phyloP scores from a whole-genome alignment of 2,329 filamentous ascomycete genomes.

The Venturia aucupariae region DNA sequence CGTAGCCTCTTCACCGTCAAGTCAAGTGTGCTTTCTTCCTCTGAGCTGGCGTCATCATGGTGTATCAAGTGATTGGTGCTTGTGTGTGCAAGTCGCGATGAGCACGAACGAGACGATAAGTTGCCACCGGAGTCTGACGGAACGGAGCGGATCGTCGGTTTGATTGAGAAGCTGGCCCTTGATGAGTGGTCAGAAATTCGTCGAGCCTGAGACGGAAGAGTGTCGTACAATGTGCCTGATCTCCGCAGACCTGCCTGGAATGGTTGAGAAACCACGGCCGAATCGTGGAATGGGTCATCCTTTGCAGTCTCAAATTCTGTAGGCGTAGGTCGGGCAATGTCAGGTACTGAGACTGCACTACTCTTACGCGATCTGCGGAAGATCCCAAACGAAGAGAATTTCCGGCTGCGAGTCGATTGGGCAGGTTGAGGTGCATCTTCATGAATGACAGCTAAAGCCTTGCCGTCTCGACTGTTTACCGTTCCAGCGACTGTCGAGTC shows the following conservation, averaged over 20 bases:
- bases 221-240: neutral
- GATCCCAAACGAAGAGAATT: conserved; percentile 1
- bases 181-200: neutral
- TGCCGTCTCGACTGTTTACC: neutral
- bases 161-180: neutral
- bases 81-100: neutral
- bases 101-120: neutral
- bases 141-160: conserved; percentile 29
- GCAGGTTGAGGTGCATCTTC: conserved; percentile 6
- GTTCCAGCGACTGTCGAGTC: conserved; percentile 52
- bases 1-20: neutral
- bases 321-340: neutral
- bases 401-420: conserved; percentile 1
- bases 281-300: neutral
- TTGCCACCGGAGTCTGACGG: conserved; percentile 20
- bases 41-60: conserved; percentile 1
- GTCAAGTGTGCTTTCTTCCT: neutral
- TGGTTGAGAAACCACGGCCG: neutral
- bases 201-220: conserved; percentile 3
- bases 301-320: neutral
- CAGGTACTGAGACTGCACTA: neutral
- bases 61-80: neutral
- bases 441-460: neutral
- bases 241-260: conserved; percentile 1
- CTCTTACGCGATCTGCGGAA: neutral